phyloP scores from a whole-genome alignment of 2,329 filamentous ascomycete species.

The Apiospora koreana region DNA sequence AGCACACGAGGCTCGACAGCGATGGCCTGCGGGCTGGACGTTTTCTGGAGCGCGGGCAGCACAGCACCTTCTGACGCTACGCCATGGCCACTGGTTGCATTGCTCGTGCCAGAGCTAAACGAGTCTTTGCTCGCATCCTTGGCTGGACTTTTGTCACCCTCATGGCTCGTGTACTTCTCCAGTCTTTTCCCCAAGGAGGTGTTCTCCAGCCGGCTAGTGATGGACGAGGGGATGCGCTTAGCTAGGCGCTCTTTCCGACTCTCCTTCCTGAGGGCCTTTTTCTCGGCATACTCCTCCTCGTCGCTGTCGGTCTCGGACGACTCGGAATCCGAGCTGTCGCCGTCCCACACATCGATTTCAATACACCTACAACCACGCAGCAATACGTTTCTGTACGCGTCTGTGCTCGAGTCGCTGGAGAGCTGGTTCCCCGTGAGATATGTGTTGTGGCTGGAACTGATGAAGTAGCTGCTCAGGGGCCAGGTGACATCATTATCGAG shows the following conservation, averaged over 20 bases:
- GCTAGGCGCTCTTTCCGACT: constrained; percentile 65
- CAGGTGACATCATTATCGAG: constrained; percentile 61
- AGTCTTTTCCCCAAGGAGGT: constrained; percentile 47
- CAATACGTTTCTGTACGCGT: constrained; percentile 83
- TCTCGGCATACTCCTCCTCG: constrained; percentile 48
- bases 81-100: background rate
- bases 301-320: constrained; percentile 61
- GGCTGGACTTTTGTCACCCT: background rate
- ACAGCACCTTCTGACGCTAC: too few relatives aligned
- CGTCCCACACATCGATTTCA: constrained; percentile 96
- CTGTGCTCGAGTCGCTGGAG: constrained; percentile 81
- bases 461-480: constrained; percentile 87
- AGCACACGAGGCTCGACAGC: constrained; percentile 73
- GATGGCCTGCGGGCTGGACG: constrained; percentile 30
- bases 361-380: constrained; percentile 86
- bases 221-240: constrained; percentile 50
- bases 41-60: background rate
- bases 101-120: background rate
- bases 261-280: constrained; percentile 62
- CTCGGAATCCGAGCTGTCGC: constrained; percentile 70
- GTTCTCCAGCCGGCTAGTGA: constrained; percentile 49
- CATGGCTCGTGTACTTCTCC: constrained; percentile 27
- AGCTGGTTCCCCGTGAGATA: constrained; percentile 90
- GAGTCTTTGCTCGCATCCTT: constrained; percentile 11
- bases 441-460: constrained; percentile 94